Conservation (phyloP, 2,329 filamentous ascomycete genomes). For the Phialophora macrospora region DNA sequence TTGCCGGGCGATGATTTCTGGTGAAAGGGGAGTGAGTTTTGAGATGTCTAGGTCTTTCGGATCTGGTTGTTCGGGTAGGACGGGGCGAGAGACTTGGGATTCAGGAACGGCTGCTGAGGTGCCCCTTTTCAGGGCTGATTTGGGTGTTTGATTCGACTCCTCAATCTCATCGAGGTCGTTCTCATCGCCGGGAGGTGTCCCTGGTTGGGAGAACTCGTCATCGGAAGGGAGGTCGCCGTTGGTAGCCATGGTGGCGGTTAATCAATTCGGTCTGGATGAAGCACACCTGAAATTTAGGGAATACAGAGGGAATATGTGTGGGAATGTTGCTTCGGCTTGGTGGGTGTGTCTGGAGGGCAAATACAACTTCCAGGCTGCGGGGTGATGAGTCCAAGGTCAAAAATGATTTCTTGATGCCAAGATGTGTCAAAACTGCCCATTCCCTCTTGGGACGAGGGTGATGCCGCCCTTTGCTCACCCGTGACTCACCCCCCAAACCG, state of each 20-base stretch:
- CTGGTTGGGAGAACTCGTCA: slow-evolving; percentile 56
- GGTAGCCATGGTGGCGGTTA: slow-evolving; percentile 39
- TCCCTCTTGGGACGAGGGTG: no score
- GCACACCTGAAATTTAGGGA: not conserved
- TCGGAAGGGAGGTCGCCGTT: slow-evolving; percentile 52
- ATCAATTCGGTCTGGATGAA: not conserved
- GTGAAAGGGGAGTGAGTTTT: slow-evolving; percentile 80
- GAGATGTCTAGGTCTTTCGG: slow-evolving; percentile 85
- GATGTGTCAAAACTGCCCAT: not conserved
- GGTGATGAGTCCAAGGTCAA: slow-evolving; percentile 5
- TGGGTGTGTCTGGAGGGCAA: not conserved
- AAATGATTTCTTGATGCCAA: slow-evolving; percentile 46
- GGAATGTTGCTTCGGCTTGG: not conserved
- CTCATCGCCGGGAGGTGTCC: slow-evolving; percentile 53
- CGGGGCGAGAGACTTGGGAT: slow-evolving; percentile 64
- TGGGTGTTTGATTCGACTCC: slow-evolving; percentile 67
- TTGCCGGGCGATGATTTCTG: slow-evolving; percentile 96
- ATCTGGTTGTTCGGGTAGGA: slow-evolving; percentile 87
- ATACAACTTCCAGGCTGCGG: slow-evolving; percentile 4
- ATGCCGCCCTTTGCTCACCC: no score
- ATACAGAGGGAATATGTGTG: not conserved
- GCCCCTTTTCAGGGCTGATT: slow-evolving; percentile 85
- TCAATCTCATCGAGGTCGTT: slow-evolving; percentile 63
- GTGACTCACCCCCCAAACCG: no score
- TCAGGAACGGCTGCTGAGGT: slow-evolving; percentile 54